These are phyloP conservation scores for Penicillium subrubescens DNA, from an alignment of 495 filamentous ascomycete genomes.

Conservation along the genomic window DNA sequence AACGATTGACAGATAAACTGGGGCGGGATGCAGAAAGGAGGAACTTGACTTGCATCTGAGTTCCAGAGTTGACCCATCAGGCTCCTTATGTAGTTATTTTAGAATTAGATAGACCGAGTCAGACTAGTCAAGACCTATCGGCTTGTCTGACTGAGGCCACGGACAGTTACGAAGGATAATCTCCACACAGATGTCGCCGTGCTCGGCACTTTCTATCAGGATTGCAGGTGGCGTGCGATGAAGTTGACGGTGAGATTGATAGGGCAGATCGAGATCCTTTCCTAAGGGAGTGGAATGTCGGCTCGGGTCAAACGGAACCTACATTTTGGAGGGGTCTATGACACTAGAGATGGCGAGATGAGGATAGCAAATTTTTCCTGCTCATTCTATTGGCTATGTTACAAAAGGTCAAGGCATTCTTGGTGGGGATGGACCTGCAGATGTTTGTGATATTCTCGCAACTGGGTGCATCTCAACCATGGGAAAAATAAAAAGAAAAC, in stretches of 20 bases:
- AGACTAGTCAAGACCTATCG: slow-evolving; percentile 16
- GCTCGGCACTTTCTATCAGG: slow-evolving; percentile 2
- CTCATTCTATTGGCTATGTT: slow-evolving; percentile 15
- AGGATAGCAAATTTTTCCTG: background rate
- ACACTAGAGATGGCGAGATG: slow-evolving; percentile 3
- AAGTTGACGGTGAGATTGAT: background rate
- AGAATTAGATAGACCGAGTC: background rate
- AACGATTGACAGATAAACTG: slow-evolving; percentile 28
- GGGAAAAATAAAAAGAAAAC: slow-evolving; percentile 1
- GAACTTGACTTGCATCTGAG: slow-evolving; percentile 14
- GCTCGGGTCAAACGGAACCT: slow-evolving; percentile 6
- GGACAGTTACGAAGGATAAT: slow-evolving; percentile 1
- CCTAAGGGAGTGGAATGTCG: background rate
- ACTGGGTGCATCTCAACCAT: slow-evolving; percentile 2
- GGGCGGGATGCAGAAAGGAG: slow-evolving; percentile 14
- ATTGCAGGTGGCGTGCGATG: slow-evolving; percentile 14
- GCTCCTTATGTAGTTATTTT: slow-evolving; percentile 15
- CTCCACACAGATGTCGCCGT: slow-evolving; percentile 7
- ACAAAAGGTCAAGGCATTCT: slow-evolving; percentile 10
- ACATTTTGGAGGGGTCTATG: background rate
- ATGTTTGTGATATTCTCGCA: slow-evolving; percentile 6
- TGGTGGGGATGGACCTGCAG: slow-evolving; percentile 11
- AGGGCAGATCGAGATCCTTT: slow-evolving; percentile 6
- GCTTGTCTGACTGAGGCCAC: slow-evolving; percentile 13
- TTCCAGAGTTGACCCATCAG: slow-evolving; percentile 10